Conservation (phyloP, 306 rosid genomes). For the Hippophae rhamnoides region DNA sequence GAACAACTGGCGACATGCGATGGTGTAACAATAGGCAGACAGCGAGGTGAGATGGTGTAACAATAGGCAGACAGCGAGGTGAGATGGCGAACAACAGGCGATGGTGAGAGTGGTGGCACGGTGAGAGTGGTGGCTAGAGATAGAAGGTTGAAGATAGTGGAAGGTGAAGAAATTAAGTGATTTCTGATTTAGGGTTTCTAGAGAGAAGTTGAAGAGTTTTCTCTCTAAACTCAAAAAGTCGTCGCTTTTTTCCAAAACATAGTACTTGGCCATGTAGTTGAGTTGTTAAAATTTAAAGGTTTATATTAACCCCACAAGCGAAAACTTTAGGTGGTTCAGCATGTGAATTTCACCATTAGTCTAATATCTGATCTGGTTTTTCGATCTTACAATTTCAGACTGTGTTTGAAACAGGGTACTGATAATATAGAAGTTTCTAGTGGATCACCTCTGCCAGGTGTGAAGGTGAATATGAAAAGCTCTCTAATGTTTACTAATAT, state of each 20-base stretch:
- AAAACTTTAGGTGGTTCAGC: conserved; percentile 12
- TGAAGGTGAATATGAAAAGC: conserved; percentile 66
- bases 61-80: too few species aligned
- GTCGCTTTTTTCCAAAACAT: not conserved
- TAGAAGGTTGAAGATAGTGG: too few species aligned
- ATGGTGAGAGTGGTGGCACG: too few species aligned
- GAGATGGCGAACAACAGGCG: too few species aligned
- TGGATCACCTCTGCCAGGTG: conserved; percentile 99
- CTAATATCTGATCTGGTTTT: conserved; percentile 1
- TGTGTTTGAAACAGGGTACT: conserved; percentile 44
- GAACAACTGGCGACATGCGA: too few species aligned
- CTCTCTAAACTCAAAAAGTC: not conserved
- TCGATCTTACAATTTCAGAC: conserved; percentile 4
- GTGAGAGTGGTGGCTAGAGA: too few species aligned
- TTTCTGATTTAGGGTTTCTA: too few species aligned
- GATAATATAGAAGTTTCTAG: conserved; percentile 65
- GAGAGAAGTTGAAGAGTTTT: too few species aligned
- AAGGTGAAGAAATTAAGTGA: too few species aligned
- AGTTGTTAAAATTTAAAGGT: conserved; percentile 7
- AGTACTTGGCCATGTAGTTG: conserved; percentile 9
- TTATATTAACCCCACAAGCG: not conserved
- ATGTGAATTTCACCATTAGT: conserved; percentile 10
- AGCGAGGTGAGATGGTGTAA: too few species aligned
- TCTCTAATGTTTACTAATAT: conserved; percentile 15
- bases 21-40: too few species aligned